Conservation (phyloP, 148 eudicot species). For the Salicornia ramosissima region DNA sequence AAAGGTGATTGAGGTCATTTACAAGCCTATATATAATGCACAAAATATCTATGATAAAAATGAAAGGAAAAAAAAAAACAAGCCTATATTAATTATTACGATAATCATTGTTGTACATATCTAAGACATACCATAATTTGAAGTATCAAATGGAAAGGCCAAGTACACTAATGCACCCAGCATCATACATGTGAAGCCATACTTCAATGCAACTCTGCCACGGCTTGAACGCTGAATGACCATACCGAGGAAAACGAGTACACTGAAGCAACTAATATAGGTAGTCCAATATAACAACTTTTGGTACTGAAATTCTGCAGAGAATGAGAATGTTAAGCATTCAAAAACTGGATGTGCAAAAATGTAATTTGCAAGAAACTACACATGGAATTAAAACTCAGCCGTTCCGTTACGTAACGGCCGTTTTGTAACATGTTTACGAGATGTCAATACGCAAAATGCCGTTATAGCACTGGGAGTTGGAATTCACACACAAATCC, state of each 20-base stretch:
- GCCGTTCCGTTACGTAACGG: too few relatives aligned
- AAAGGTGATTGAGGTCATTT: slow-evolving; percentile 7
- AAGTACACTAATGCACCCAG: slow-evolving; percentile 35
- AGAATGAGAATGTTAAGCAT: slow-evolving; percentile 15
- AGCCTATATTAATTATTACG: neutral
- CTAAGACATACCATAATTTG: slow-evolving; percentile 38
- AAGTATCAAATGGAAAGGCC: slow-evolving; percentile 28
- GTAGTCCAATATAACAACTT: slow-evolving; percentile 65
- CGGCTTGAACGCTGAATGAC: slow-evolving; percentile 23
- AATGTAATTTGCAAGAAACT: neutral
- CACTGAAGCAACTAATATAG: slow-evolving; percentile 54
- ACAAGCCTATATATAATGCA: neutral
- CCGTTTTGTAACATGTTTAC: too few relatives aligned
- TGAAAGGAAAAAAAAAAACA: neutral
- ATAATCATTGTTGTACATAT: slow-evolving; percentile 1
- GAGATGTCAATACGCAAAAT: too few relatives aligned
- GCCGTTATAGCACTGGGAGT: too few relatives aligned
- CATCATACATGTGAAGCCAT: slow-evolving; percentile 30
- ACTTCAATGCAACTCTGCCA: slow-evolving; percentile 24
- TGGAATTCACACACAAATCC: too few relatives aligned
- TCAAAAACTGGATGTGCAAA: neutral
- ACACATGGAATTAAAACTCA: too few relatives aligned
- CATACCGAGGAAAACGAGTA: slow-evolving; percentile 48
- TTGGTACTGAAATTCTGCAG: slow-evolving; percentile 57
- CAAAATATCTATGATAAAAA: neutral